Conservation (phyloP, 495 filamentous ascomycete species). For the Symbiotaphrina buchneri region DNA sequence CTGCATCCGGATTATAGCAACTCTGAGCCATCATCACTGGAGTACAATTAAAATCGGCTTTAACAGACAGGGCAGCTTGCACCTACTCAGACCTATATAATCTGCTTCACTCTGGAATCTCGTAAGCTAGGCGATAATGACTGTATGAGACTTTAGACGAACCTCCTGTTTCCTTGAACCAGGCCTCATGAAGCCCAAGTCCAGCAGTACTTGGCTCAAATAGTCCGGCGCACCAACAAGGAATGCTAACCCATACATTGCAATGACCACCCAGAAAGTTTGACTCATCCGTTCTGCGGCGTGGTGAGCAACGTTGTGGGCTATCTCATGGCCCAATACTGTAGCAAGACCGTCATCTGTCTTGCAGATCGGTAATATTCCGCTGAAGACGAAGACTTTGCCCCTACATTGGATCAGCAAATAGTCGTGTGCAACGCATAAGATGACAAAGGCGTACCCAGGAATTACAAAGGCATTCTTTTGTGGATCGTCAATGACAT, state of each 20-base stretch:
- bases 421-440: not conserved
- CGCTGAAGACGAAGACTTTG: constrained; percentile 69
- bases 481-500: constrained; percentile 51
- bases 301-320: constrained; percentile 75
- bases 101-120: constrained; percentile 40
- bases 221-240: constrained; percentile 24
- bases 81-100: constrained; percentile 55
- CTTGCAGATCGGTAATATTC: constrained; percentile 50
- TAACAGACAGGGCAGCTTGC: not conserved
- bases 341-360: constrained; percentile 61
- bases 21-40: constrained; percentile 37
- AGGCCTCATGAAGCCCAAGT: constrained; percentile 42
- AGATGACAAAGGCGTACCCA: constrained; percentile 19
- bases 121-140: not conserved
- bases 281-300: constrained; percentile 51
- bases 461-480: constrained; percentile 82
- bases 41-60: not conserved
- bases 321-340: constrained; percentile 82
- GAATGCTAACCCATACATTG: constrained; percentile 26
- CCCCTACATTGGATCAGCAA: constrained; percentile 22
- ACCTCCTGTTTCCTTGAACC: constrained; percentile 48
- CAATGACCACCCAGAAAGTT: constrained; percentile 27
- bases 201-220: constrained; percentile 23
- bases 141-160: constrained; percentile 6
- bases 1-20: constrained; percentile 54